Base-by-base conservation (phyloP, 1,139 yeast species). In the Pichia terricola region DNA sequence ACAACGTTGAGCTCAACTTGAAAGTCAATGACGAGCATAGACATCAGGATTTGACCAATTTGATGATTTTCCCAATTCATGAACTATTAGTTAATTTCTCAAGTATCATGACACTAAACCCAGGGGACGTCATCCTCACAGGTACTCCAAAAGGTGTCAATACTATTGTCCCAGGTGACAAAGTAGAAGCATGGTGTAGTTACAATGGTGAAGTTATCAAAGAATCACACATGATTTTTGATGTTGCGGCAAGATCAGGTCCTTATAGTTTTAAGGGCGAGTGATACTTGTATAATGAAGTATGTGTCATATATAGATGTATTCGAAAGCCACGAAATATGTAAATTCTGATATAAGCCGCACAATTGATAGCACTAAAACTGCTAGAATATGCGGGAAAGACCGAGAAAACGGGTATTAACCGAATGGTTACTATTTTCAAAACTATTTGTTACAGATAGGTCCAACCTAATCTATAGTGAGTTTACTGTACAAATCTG, bases 141-240 rank as follows among this genome's bases (percentile, higher is more conserved):
- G 98, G 98, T 11, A 91, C 98, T 1, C 98, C 98, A 39, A 87
- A 89, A 64, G 99, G 99, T n/a, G 99, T 91, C 9, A 96, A 97
- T 9, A 69, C 73, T 34, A 67, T 89, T 40, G 64, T 62, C 9
- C 83, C 94, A 1, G 97, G 96, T 6, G 97, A 91, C 61, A 62
- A 63, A 39, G 69, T 91, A 36, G 70, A 71, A 44, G 95, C 94
- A 9, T 72, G 74, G 50, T 63, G 84, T 51, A 66, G 63, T 34
- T 74, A 72, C 37, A 74, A 73, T 37, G 89, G 79, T 9, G 58
- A 74, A 46, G 68, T 70, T 16, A 60, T 88, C 36, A 75, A 70
- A 37, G 75, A 70, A 38, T 72, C 74, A 54, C 56, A 65, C 5
- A 67, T 87, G 50, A 74, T 75, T 35, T 67, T 80, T 39, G 69